These are phyloP conservation scores for Cornus controversa DNA, from an alignment of 148 eudicot genomes.

Conservation along the genomic window DNA sequence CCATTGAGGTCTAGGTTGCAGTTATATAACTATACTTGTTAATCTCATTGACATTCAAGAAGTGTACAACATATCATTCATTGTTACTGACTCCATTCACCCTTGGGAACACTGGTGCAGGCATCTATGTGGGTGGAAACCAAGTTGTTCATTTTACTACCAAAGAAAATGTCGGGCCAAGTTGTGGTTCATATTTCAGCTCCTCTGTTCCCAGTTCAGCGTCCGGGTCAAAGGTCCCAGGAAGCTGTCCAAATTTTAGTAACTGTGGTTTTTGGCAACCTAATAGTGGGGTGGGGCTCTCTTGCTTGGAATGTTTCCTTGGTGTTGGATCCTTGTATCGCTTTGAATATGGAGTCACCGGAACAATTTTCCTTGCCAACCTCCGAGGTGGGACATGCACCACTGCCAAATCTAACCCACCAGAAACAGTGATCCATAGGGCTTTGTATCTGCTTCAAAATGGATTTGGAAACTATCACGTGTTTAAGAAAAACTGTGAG, in stretches of 20 bases:
- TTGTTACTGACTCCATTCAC: too few species aligned
- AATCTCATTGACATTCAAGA: too few species aligned
- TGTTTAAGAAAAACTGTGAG: too few species aligned
- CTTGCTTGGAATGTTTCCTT: constrained; percentile 42
- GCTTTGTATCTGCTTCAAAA: too few species aligned
- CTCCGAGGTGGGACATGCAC: constrained; percentile 43
- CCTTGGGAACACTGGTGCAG: constrained; percentile 19
- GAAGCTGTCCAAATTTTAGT: constrained; percentile 19
- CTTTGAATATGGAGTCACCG: constrained; percentile 33
- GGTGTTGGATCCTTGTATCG: constrained; percentile 22
- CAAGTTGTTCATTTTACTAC: constrained; percentile 42
- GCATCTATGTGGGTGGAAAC: constrained; percentile 35
- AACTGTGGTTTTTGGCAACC: constrained; percentile 39
- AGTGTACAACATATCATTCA: neutral
- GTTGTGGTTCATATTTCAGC: constrained; percentile 4
- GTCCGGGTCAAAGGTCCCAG: constrained; percentile 2
- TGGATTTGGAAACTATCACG: too few species aligned
- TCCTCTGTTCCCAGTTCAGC: constrained; percentile 6
- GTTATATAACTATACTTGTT: too few species aligned
- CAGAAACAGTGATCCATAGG: constrained; percentile 29
- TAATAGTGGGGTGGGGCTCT: constrained; percentile 34
- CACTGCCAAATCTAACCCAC: constrained; percentile 31
- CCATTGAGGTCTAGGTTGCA: too few species aligned
- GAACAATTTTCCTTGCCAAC: constrained; percentile 23
- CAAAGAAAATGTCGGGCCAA: neutral